Base-by-base conservation (phyloP, 345 rosid genomes). In the Bruguiera gymnorhiza region DNA sequence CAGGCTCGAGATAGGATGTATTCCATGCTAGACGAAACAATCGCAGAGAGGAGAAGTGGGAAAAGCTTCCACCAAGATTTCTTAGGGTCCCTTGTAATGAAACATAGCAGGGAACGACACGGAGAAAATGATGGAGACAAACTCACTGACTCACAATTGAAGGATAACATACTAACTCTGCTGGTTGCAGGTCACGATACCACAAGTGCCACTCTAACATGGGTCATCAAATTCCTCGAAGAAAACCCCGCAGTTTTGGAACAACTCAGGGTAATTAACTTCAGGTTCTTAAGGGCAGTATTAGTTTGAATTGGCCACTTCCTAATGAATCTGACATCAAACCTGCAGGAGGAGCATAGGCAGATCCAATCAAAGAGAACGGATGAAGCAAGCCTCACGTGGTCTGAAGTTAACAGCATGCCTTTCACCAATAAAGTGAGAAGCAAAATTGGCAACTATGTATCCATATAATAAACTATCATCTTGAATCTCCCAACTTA, bases 131-230 rank as follows among this genome's bases (percentile, higher is more conserved):
- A 62, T 46, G 86, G 73, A 67, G 68, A 83, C 23, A 86, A 86
- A 72, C 83, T 88, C 63, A 82, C 88, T 0, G 90, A 86, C 63
- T 52, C 69, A 51, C 90, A 86, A 61, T 55, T 88, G 70, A 88
- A 88, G 74, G 90, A 83, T 79, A 86, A 86, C 50, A 65, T 88
- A 37, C 65, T 86, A 15, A 86, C 93, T 66, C 81, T 88, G 34
- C 81, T 88, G 19, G 80, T 88, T 68, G 90, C 90, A 34, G 93
- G 93, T 6, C 93, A 86, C 68, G 88, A 88, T 55, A 88, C 93
- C 60, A 88, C 89, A 4, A 85, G 89, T 16, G 86, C 93, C 56
- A 90, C 83, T 64, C 79, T 88, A 52, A 86, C 93, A 20, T 86
- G 90, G 88, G 73, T 85, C 74, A 58, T 82, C 71, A 85, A 86